Evolutionary conservation across 2,329 filamentous ascomycete species (phyloP), one percentile per base, ranked within the genome.

Genomic region (Colletotrichum tofieldiae): DNA sequence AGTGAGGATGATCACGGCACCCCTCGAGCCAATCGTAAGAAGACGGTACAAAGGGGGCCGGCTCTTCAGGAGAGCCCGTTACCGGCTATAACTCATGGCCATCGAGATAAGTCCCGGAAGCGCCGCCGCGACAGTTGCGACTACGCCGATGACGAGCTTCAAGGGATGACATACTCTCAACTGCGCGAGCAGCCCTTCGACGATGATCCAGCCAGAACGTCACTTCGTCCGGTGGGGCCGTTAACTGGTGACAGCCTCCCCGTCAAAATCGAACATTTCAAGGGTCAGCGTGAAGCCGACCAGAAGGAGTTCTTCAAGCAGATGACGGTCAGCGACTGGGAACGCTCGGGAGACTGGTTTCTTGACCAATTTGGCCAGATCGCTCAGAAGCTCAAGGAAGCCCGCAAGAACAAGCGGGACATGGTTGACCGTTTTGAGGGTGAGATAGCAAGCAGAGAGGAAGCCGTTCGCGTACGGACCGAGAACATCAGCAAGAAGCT

Each of bases 311-410:
- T 91, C 65, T 90, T 91, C 76, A 83, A 82, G 3, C 83, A 83
- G 64, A 87, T 91, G 84, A 79, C 86, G 1, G 82, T 90, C 18
- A 81, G 84, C 20, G 89, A 91, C 65, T 91, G 89, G 89, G 89
- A 91, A 75, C 82, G 85, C 18, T 85, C 88, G 1, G 89, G 89
- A 6, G 88, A 90, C 74, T 91, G 89, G 89, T 89, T 91, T 67
- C 81, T 89, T 29, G 84, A 85, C 54, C 86, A 85, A 73, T 91
- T 91, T 73, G 80, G 84, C 9, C 81, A 81, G 3, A 79, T 91
- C 52, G 84, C 90, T 78, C 79, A 83, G 72, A 82, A 80, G 64
- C 78, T 91, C 73, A 85, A 84, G 71, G 82, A 85, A 62, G 83
- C 86, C 26, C 84, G 89, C 12, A 83, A 83, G 69, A 80, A 80